phyloP scores from a whole-genome alignment of 768 basidiomycete genomes.

The Boletus eberwhitei region DNA sequence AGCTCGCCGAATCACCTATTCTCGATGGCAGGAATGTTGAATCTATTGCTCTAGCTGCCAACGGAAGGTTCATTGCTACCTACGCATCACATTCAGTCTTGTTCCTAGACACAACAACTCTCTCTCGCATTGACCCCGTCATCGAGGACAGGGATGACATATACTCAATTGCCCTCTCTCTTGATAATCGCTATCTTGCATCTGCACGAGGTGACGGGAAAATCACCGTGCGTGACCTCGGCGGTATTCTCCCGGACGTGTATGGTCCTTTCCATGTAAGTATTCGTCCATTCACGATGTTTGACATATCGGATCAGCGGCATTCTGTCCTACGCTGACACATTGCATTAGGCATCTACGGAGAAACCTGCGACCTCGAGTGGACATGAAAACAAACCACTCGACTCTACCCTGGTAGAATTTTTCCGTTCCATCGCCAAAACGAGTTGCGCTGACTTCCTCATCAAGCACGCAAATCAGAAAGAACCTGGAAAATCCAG shows the following conservation, averaged over 20 bases:
- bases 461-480: not conserved
- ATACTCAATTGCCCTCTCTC: not conserved
- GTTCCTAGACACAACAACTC: not conserved
- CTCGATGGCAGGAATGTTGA: not conserved
- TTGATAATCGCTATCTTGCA: not conserved
- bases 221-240: not conserved
- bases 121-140: not conserved
- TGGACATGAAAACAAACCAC: not conserved
- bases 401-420: not conserved
- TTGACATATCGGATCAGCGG: no score
- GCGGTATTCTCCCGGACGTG: slow-evolving; percentile 1
- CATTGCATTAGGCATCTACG: not conserved
- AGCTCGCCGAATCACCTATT: not conserved
- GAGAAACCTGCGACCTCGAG: not conserved
- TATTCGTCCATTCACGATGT: not conserved
- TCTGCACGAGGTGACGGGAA: not conserved
- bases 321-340: not conserved
- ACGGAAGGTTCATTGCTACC: not conserved
- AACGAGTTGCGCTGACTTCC: not conserved
- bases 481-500: not conserved
- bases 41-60: not conserved
- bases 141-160: not conserved
- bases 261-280: slow-evolving; percentile 2
- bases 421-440: not conserved
- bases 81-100: not conserved